These are phyloP conservation scores for Scleroderma bovista DNA, from an alignment of 768 basidiomycete species.

Conservation along the genomic window DNA sequence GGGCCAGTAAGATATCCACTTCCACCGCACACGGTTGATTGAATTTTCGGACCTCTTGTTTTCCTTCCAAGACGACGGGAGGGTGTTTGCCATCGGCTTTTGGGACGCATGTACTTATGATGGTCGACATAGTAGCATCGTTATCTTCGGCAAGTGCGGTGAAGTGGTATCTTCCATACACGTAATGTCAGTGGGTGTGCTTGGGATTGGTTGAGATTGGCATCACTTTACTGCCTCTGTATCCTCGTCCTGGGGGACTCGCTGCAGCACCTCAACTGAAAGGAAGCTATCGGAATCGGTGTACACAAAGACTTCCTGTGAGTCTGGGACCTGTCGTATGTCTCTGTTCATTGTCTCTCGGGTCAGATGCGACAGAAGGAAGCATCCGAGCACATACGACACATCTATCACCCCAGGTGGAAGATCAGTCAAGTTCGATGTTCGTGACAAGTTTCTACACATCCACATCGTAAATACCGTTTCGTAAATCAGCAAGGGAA, in stretches of 20 bases:
- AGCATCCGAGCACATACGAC: conserved; percentile 56
- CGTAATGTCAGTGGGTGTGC: not conserved
- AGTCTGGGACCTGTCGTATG: conserved; percentile 86
- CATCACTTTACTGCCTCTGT: conserved; percentile 65
- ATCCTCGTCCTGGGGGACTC: conserved; percentile 53
- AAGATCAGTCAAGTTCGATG: no score
- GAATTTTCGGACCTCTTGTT: no score
- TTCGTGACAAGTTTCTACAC: no score
- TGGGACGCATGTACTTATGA: no score
- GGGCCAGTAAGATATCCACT: no score
- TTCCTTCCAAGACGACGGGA: no score
- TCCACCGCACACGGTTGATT: no score
- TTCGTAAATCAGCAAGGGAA: no score
- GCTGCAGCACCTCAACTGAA: conserved; percentile 78
- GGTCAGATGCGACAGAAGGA: not conserved
- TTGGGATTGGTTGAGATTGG: not conserved
- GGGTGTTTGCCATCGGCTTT: no score
- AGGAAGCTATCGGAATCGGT: conserved; percentile 64
- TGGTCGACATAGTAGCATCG: no score
- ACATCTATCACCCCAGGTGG: conserved; percentile 68
- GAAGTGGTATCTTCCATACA: not conserved
- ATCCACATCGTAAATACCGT: no score
- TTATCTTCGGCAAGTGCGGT: conserved; percentile 66
- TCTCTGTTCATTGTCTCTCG: conserved; percentile 32
- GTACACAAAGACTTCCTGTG: conserved; percentile 88